phyloP scores from a whole-genome alignment of 1,139 yeast species.

The Blastobotrys persicus region DNA sequence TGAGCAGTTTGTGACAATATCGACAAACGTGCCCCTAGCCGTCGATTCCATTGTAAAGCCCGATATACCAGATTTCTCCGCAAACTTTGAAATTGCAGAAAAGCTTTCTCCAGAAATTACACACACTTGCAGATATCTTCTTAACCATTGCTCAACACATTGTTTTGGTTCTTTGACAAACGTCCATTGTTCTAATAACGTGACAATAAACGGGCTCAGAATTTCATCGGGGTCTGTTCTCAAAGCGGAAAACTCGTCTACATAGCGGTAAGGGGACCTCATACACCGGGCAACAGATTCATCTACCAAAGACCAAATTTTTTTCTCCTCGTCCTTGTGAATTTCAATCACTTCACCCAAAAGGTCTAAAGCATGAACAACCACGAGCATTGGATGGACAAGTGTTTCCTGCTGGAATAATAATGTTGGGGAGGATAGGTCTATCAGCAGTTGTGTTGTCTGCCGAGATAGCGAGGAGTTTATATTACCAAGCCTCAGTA shows the following conservation, averaged over 20 bases:
- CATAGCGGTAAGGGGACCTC: conserved; percentile 76
- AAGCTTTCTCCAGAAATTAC: neutral
- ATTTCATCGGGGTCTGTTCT: conserved; percentile 19
- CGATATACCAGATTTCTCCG: neutral
- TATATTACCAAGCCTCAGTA: conserved; percentile 50
- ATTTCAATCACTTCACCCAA: conserved; percentile 14
- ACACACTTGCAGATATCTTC: conserved; percentile 30
- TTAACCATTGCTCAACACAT: conserved; percentile 51
- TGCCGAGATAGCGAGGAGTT: conserved; percentile 42
- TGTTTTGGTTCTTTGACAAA: conserved; percentile 45
- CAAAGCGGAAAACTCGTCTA: conserved; percentile 56
- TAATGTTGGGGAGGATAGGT: conserved; percentile 45
- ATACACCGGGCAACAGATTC: conserved; percentile 69
- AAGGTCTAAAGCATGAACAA: conserved; percentile 31
- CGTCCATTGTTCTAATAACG: conserved; percentile 70
- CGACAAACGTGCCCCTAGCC: conserved; percentile 16
- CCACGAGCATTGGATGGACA: conserved; percentile 25
- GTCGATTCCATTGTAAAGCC: neutral
- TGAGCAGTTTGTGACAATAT: conserved; percentile 27
- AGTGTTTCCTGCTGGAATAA: conserved; percentile 48
- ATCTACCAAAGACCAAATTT: conserved; percentile 63
- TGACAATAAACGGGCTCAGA: conserved; percentile 65
- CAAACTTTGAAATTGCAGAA: neutral
- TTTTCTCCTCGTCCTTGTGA: conserved; percentile 19
- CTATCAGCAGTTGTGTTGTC: conserved; percentile 41